Evolutionary conservation across 768 basidiomycete species (phyloP).

Genomic region (Leccinum ochraceum): DNA sequence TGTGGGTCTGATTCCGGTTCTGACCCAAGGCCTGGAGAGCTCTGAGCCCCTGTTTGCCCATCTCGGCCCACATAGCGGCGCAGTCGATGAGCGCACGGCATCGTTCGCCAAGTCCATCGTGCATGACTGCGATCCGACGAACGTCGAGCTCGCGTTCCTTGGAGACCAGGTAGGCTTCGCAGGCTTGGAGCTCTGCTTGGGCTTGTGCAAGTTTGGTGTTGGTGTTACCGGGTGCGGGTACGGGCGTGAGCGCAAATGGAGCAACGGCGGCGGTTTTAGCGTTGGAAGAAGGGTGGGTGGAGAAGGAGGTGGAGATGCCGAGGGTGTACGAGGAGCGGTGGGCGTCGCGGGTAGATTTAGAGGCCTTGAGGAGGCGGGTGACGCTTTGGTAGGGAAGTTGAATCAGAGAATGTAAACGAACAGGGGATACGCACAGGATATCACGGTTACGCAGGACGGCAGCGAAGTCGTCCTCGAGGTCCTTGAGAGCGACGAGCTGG

Average conservation of each 20-base stretch:
- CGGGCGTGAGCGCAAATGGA: too few species aligned
- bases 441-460: slow-evolving; percentile 70
- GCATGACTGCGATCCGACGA: slow-evolving; percentile 24
- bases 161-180: too few species aligned
- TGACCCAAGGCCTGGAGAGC: slow-evolving; percentile 20
- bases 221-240: slow-evolving; percentile 16
- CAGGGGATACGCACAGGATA: slow-evolving; percentile 61
- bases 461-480: slow-evolving; percentile 70
- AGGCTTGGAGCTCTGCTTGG: too few species aligned
- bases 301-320: slow-evolving; percentile 44
- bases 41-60: slow-evolving; percentile 60
- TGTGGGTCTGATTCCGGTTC: too few species aligned
- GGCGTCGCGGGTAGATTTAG: slow-evolving; percentile 51
- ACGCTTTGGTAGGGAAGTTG: slow-evolving; percentile 45
- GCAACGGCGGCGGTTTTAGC: slow-evolving; percentile 16
- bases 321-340: slow-evolving; percentile 32
- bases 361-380: slow-evolving; percentile 76
- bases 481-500: slow-evolving; percentile 58
- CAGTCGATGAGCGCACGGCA: slow-evolving; percentile 51
- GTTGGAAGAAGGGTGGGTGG: slow-evolving; percentile 40
- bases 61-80: slow-evolving; percentile 35
- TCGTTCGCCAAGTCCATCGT: slow-evolving; percentile 40
- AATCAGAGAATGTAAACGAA: too few species aligned
- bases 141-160: too few species aligned
- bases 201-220: too few species aligned